Evolutionary conservation across 331 rosid genomes (phyloP).

Genomic region (Malus hybrid): DNA sequence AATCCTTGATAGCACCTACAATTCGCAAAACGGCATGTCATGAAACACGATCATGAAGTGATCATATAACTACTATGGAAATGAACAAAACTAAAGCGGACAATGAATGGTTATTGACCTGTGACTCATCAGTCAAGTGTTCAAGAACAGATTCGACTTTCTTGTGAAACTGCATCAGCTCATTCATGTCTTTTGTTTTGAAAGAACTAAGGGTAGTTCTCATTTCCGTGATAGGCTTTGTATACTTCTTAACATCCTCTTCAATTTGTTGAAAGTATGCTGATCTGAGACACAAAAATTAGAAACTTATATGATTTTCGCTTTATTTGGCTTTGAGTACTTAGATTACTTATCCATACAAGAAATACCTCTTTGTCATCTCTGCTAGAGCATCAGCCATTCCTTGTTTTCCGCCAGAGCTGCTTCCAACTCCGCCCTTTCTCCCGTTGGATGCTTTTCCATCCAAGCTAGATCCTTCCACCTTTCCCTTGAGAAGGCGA

Average conservation of each 20-base stretch:
- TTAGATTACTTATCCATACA: background rate
- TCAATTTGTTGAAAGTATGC: conserved; percentile 83
- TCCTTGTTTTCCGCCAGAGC: conserved; percentile 64
- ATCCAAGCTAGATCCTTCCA: conserved; percentile 54
- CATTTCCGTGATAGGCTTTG: conserved; percentile 46
- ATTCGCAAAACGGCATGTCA: background rate
- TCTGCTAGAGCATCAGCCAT: conserved; percentile 95
- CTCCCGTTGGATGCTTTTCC: conserved; percentile 36
- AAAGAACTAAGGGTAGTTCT: conserved; percentile 39
- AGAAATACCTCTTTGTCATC: conserved; percentile 61
- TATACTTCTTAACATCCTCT: conserved; percentile 59
- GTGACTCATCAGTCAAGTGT: conserved; percentile 75
- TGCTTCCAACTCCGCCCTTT: conserved; percentile 20
- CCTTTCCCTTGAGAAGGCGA: conserved; percentile 57
- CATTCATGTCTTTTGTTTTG: conserved; percentile 57
- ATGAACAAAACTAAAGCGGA: background rate
- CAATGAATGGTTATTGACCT: conserved; percentile 30
- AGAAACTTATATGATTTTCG: background rate
- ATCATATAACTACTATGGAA: background rate
- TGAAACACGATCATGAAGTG: background rate
- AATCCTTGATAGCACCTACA: conserved; percentile 63
- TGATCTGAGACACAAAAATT: conserved; percentile 44
- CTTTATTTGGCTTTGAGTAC: background rate
- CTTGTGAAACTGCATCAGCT: conserved; percentile 54
- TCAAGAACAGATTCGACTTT: conserved; percentile 63